Conservation (phyloP, 2,329 filamentous ascomycete species). For the Dryadomyces quercus-mongolicae region DNA sequence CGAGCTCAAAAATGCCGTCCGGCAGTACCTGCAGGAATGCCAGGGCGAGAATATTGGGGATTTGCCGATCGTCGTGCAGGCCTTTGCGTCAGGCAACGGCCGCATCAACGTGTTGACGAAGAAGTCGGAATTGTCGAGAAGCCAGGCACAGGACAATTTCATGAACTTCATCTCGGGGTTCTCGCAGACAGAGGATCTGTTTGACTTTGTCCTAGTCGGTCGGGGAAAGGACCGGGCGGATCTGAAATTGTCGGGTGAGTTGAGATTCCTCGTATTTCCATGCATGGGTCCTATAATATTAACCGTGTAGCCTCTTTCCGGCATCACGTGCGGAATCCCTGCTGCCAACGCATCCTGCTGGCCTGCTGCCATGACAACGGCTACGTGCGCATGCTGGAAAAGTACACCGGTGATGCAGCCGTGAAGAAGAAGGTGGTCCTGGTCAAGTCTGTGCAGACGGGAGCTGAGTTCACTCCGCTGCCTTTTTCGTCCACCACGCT, state of each 20-base stretch:
- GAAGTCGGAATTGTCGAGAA: neutral
- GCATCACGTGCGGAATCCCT: neutral
- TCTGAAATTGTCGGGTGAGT: neutral
- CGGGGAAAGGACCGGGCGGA: conserved; percentile 1
- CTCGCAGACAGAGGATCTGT: conserved; percentile 1
- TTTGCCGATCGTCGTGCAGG: neutral
- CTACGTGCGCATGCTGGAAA: conserved; percentile 3
- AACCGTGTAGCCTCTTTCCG: neutral
- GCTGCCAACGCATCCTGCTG: neutral
- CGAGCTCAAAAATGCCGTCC: neutral
- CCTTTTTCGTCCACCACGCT: neutral
- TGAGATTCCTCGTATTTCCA: too few species aligned
- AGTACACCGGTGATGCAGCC: neutral
- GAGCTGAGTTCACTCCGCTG: neutral
- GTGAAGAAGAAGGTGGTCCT: neutral
- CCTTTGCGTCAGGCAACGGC: conserved; percentile 1
- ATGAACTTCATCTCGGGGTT: neutral
- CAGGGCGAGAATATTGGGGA: neutral
- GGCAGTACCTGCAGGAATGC: neutral
- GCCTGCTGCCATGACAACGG: conserved; percentile 4
- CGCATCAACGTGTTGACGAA: neutral
- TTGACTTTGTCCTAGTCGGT: conserved; percentile 2
- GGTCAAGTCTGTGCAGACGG: neutral
- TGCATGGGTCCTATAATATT: neutral
- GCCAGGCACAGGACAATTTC: neutral